Percentiles rank a stretch among this genome's conserved stretches.
Evolutionary conservation across 352 stramenopile species (phyloP).

Genomic region (Globisporangium takayamanum): DNA sequence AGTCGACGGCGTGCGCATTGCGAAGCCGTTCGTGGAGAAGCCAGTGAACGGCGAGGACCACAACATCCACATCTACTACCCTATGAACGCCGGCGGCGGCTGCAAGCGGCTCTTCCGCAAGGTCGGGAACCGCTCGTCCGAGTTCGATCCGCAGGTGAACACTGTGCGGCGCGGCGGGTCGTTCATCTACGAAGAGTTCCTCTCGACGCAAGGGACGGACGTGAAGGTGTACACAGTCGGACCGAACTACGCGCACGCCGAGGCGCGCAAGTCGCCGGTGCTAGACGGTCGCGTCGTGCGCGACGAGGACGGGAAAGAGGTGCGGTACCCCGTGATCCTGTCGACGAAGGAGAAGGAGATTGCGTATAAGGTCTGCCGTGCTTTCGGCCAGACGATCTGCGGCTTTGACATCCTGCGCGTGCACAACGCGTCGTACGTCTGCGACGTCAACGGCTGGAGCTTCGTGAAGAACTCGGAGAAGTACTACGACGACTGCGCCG

Average conservation of each 20-base stretch:
- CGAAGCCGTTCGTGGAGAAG: conserved; percentile 99
- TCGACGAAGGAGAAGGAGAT: conserved; percentile 98
- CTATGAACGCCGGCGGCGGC: conserved; percentile 95
- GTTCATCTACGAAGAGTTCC: conserved; percentile 98
- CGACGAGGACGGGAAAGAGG: conserved; percentile 97
- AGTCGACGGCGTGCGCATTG: conserved; percentile 92
- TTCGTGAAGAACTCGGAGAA: conserved; percentile 99
- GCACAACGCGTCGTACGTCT: conserved; percentile 93
- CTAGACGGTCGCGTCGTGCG: conserved; percentile 97
- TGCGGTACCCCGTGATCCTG: conserved; percentile 99
- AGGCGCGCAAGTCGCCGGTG: conserved; percentile 98
- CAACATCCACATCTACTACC: conserved; percentile 99
- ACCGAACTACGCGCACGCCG: conserved; percentile 97
- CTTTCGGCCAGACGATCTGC: conserved; percentile 93
- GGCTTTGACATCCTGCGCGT: conserved; percentile 98
- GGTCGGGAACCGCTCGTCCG: conserved; percentile 83
- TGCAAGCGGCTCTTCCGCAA: conserved; percentile 99
- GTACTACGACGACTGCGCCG: conserved; percentile 98
- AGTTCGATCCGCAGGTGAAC: conserved; percentile 97
- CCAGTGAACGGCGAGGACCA: conserved; percentile 99
- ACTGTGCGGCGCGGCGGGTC: conserved; percentile 87
- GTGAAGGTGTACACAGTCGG: conserved; percentile 99
- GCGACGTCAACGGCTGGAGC: conserved; percentile 99
- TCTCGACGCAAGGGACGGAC: conserved; percentile 98
- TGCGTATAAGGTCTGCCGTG: conserved; percentile 82